A percentile compares a stretch with the other conserved stretches of the same genome.
These are phyloP conservation scores for Malassezia globosa DNA, from an alignment of 1,284 basidiomycete species.

Conservation along the genomic window DNA sequence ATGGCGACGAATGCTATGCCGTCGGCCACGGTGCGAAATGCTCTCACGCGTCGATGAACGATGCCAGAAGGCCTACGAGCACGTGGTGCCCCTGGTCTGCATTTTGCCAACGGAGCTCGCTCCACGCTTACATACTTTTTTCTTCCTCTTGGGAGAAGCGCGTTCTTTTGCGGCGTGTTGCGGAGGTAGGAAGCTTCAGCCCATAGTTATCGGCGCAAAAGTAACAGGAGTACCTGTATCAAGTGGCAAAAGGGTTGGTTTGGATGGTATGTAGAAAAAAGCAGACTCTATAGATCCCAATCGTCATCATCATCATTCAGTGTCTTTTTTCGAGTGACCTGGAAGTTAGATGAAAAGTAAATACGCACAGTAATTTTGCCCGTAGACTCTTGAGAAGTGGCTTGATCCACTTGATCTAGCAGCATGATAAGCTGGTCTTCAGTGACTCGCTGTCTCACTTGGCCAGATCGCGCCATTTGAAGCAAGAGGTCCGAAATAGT, in stretches of 20 bases:
- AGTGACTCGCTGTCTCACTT: constrained; percentile 69
- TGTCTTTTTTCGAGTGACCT: constrained; percentile 15
- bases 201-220: too few relatives aligned
- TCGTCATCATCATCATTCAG: constrained; percentile 16
- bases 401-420: constrained; percentile 67
- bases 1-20: constrained; percentile 13
- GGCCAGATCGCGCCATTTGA: constrained; percentile 85
- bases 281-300: constrained; percentile 12
- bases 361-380: constrained; percentile 43
- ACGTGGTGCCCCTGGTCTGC: not conserved
- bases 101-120: too few relatives aligned
- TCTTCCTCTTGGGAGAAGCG: too few relatives aligned
- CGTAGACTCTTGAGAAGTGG: constrained; percentile 17
- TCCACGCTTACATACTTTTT: too few relatives aligned
- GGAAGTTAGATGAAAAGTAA: not conserved
- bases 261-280: not conserved
- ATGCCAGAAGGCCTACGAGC: not conserved
- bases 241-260: too few relatives aligned
- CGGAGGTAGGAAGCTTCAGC: too few relatives aligned
- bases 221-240: too few relatives aligned
- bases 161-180: too few relatives aligned
- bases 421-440: constrained; percentile 82
- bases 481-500: constrained; percentile 76
- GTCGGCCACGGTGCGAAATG: too few relatives aligned
- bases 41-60: too few relatives aligned